phyloP scores from a whole-genome alignment of 108 stramenopile genomes.

The Discostella pseudostelligera region DNA sequence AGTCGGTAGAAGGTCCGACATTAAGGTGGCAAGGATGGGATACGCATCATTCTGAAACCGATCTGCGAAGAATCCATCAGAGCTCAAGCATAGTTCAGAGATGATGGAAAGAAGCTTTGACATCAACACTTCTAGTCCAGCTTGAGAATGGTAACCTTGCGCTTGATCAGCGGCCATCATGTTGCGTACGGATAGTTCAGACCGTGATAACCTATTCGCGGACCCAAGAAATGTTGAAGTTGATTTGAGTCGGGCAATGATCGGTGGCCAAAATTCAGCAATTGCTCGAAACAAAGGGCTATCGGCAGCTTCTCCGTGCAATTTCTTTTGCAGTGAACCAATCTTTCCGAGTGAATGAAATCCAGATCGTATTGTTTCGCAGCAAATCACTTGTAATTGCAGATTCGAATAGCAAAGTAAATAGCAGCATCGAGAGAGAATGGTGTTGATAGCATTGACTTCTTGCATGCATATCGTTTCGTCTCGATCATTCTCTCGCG shows the following conservation, averaged over 20 bases:
- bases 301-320: conserved; percentile 23
- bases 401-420: conserved; percentile 38
- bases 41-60: conserved; percentile 47
- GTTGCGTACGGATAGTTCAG: conserved; percentile 25
- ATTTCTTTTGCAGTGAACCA: conserved; percentile 14
- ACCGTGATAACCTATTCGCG: conserved; percentile 15
- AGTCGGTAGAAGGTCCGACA: conserved; percentile 15
- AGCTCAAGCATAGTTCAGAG: conserved; percentile 32
- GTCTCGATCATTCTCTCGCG: conserved; percentile 2
- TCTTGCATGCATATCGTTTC: conserved; percentile 20
- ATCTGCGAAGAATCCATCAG: conserved; percentile 46
- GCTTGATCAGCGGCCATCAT: conserved; percentile 32
- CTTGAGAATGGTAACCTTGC: conserved; percentile 1
- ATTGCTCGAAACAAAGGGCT: conserved; percentile 43
- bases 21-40: conserved; percentile 33
- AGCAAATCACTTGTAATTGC: conserved; percentile 44
- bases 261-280: conserved; percentile 48
- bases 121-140: conserved; percentile 23
- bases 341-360: conserved; percentile 43
- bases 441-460: conserved; percentile 28
- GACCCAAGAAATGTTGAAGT: conserved; percentile 15
- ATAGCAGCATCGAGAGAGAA: conserved; percentile 41
- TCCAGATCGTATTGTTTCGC: conserved; percentile 33
- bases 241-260: conserved; percentile 32
- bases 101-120: conserved; percentile 33